Evolutionary conservation across 306 rosid genomes (phyloP), one percentile per base, ranked within the genome.

Genomic region (Citrullus colocynthis): DNA sequence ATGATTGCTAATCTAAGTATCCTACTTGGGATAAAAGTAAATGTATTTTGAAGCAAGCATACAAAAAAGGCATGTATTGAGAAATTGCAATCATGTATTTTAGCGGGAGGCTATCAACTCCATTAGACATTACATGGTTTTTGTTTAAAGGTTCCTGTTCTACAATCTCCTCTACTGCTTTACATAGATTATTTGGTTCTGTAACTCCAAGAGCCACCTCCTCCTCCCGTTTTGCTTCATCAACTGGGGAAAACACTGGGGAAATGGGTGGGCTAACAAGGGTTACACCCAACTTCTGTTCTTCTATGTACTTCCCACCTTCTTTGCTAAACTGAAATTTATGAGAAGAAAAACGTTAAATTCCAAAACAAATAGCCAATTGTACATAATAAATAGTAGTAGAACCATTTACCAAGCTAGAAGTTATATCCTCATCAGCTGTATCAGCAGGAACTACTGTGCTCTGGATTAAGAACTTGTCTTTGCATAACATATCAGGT

Each of bases 391-490:
- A 60, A 28, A 61, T 61, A 12, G n/a, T 61, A 61, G 39, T 30
- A 61, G 7, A 11, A 61, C 3, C 66, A 61, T 61, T 30, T 61
- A 61, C 98, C 90, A 86, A 81, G 37, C 85, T 85, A 73, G 93
- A 85, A 84, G n/a, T 14, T 61, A 91, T 85, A 57, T 93, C 87
- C 78, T 81, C 88, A 66, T 83, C 81, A 48, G 85, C 78, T 82
- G 91, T 91, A 75, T 78, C 86, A 51, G 70, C 82, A 75, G 88
- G 42, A 83, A 93, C 98, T 55, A 78, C 32, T 67, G 88, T 86
- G 85, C 98, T 84, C 80, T 87, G 98, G 82, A 93, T 81, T 85
- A 93, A 86, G 76, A 93, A 93, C 91, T 91, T 93, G 82, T 93
- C 98, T 80, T 78, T 91, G 89, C 97, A 91, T 13, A 58, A 87